Evolutionary conservation across 2,329 filamentous ascomycete species (phyloP), one percentile per base, ranked within the genome.

Genomic region (Xylariomycetidae sp.): DNA sequence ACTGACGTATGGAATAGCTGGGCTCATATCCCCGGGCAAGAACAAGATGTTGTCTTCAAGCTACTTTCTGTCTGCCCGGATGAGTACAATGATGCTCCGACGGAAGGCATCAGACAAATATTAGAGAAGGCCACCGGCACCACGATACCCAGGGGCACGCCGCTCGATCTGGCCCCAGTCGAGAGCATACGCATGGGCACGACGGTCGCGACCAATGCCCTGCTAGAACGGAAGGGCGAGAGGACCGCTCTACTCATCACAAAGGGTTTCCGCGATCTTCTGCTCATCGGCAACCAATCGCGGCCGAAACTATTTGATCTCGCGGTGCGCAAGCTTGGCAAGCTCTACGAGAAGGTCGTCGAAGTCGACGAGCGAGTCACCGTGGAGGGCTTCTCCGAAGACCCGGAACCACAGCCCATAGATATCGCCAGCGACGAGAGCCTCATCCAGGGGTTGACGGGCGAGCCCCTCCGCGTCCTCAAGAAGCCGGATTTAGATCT

Each of bases 301-400:
- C 69, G 83, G 19, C 82, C 82, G 3, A 77, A 80, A 41, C 79
- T 88, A 32, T 88, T 87, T 42, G 81, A 84, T 48, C 63, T 88
- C 12, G 75, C 74, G 16, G 82, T 87, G 30, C 65, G 69, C 35
- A 80, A 82, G 44, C 75, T 82, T 1, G 75, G 82, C 37, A 75
- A 81, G 11, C 64, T 87, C 2, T 85, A 85, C 54, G 72, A 80
- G 41, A 70, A 62, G 27, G 82, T 86, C 0, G 58, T 86, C 9
- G 82, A 87, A 58, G 69, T 87, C 17, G 77, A 85, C 37, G 82
- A 87, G 61, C 64, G 82, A 26, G 79, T 87, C 5, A 85, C 81
- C 1, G 57, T 85, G 17, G 82, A 85, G 48, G 81, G 85, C 48
- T 86, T 86, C 52, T 37, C 34, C 6, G 34, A 37, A 16, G 79